Evolutionary conservation across 2,329 filamentous ascomycete genomes (phyloP), one percentile per base, ranked within the genome.

Genomic region (Diaporthe eres): DNA sequence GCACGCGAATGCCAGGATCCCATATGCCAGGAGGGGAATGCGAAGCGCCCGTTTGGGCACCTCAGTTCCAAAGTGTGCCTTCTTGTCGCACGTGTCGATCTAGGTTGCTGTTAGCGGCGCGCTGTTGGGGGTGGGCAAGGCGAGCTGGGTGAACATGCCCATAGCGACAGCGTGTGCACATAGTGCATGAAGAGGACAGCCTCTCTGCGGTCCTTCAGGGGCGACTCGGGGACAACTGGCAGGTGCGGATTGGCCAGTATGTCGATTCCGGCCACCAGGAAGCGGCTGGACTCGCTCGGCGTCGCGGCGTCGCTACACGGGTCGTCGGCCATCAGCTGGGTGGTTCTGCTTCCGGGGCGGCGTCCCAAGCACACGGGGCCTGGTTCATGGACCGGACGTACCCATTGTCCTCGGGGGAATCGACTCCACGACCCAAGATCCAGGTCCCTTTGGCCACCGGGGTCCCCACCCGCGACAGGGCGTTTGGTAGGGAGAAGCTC

Each of bases 41-140:
- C 81, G 78, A 4, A 82, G 82, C 9, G 85, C 85, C 70, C 85
- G 79, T 49, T 84, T 82, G 3, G 86, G 86, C 2, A 87, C 84
- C 31, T 85, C 83, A 19, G 82, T 81, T 3, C 81, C 82, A 76
- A 87, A 87, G 78, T 86, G 84, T 8, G 82, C 81, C 42, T 83
- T 80, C 15, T 81, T 81, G 57, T 87, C 86, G 75, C 85, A 86
- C 4, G 85, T 79, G 75, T 87, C 85, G 75, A 87, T 84, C 84
- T 84, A 22, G 6, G 22, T 28, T 17, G 55, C n/a, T 17, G 49
- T 28, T 42, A 42, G 39, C 25, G n/a, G 49, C 31, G n/a, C 8
- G 15, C 19, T 10, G 12, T 31, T 12, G 22, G 39, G 39, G 42
- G 34, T 3, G 9, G 28, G 25, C 28, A 17, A 8, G 49, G 34